Percentiles rank a stretch among this genome's conserved stretches.
Evolutionary conservation across 768 basidiomycete species (phyloP).

Genomic region (Tylopilus sp.): DNA sequence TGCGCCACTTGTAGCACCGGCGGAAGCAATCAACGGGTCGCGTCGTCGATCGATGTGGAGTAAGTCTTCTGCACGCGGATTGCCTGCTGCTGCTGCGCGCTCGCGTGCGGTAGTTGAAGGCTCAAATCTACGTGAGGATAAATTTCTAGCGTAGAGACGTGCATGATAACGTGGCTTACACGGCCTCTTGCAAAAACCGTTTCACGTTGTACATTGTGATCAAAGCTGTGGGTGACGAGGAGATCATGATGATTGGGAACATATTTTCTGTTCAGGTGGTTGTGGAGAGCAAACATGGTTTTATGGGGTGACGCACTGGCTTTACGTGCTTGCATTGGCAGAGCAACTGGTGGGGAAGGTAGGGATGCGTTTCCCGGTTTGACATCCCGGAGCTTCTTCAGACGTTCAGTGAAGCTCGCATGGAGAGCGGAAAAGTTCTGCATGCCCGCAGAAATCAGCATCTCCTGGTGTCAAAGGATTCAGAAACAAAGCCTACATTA

Average conservation of each 20-base stretch:
- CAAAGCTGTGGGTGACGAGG: constrained; percentile 87
- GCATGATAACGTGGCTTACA: constrained; percentile 40
- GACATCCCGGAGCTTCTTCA: constrained; percentile 73
- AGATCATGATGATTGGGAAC: constrained; percentile 96
- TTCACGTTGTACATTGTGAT: constrained; percentile 72
- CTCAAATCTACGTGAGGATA: constrained; percentile 52
- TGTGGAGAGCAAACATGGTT: background rate
- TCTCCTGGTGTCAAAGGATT: background rate
- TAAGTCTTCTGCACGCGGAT: constrained; percentile 74
- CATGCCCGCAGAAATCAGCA: background rate
- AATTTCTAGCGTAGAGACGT: background rate
- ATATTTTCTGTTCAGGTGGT: constrained; percentile 48
- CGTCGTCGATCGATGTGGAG: constrained; percentile 84
- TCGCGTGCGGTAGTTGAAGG: constrained; percentile 71
- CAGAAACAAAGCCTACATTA: constrained; percentile 52
- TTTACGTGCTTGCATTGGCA: constrained; percentile 56
- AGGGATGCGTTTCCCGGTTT: constrained; percentile 47
- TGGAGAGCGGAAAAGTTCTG: constrained; percentile 82
- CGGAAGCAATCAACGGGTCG: constrained; percentile 38
- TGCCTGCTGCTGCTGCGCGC: constrained; percentile 66
- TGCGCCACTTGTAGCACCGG: background rate
- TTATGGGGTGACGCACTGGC: constrained; percentile 45
- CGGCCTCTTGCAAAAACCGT: constrained; percentile 85
- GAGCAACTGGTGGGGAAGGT: constrained; percentile 36
- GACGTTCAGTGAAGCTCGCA: constrained; percentile 63